Evolutionary conservation across 148 eudicot species (phyloP), one percentile per base, ranked within the genome.

Genomic region (Chenopodium quinoa): DNA sequence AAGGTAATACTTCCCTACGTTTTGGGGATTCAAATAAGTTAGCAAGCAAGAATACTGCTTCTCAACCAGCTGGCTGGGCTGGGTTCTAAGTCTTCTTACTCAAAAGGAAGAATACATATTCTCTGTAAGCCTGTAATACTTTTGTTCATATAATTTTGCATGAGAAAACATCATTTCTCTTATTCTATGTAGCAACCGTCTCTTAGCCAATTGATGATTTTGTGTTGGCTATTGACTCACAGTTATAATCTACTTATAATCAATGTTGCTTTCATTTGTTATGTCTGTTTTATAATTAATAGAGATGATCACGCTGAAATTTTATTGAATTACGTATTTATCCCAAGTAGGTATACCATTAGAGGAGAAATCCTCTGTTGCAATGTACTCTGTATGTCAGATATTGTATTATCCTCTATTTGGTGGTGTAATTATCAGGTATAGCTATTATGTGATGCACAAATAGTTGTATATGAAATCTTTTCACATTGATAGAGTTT

Each of bases 61-160:
- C 98, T 56, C 94, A 97, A 81, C 98, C 99, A 65, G 92, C 99
- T 73, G 98, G 99, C 73, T 97, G 98, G 99, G 95, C 99, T 76
- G 98, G 98, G 64, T 97, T 96, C 85, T 95, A 84, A 91, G 79
- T 60, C 48, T 22, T 5, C 58, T n/a, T 46, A 71, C 44, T 40
- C 44, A 72, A 25, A 23, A 22, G 16, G 66, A 76, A 81, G 71
- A 73, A 79, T 71, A 34, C 34, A 34, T 22, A 77, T 52, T 76
- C 71, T 54, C 46, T 81, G 81, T 78, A 65, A 40, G 8, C 44
- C 44, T 50, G 54, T 56, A 17, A 67, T 78, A 52, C 44, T 81
- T 40, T 71, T 75, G 87, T 81, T 82, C 58, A 78, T 81, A 85
- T 73, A 66, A 65, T 77, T 76, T 84, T 64, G 58, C 48, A 71